Conservation (phyloP, 257 asterid species). For the Primulina tabacum region DNA sequence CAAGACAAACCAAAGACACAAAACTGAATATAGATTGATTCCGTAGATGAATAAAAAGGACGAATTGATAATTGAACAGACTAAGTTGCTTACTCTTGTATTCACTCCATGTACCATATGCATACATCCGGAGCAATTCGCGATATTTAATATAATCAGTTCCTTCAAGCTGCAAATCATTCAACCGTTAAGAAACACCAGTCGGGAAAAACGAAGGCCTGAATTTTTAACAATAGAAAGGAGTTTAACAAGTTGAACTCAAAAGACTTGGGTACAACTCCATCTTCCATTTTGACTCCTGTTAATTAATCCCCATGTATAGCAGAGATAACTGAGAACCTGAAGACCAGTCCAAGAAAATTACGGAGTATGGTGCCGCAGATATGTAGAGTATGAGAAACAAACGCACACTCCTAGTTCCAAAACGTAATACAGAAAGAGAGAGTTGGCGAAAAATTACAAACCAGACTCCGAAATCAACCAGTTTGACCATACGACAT, state of each 20-base stretch:
- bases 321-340: background rate
- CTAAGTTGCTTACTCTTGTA: constrained; percentile 61
- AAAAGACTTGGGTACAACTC: constrained; percentile 7
- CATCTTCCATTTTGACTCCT: constrained; percentile 1
- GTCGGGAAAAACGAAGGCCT: background rate
- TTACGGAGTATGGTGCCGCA: background rate
- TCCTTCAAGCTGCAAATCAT: constrained; percentile 73
- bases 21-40: background rate
- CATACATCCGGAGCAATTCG: constrained; percentile 77
- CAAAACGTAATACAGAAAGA: background rate
- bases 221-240: background rate
- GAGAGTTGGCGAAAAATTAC: no score
- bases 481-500: background rate
- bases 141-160: constrained; percentile 60
- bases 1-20: background rate
- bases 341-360: background rate
- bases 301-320: background rate
- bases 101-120: constrained; percentile 93
- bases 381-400: background rate
- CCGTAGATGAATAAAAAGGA: constrained; percentile 1
- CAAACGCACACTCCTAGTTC: background rate
- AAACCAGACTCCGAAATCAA: background rate
- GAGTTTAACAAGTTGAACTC: background rate
- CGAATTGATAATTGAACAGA: constrained; percentile 11
- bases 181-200: constrained; percentile 8